These are phyloP conservation scores for Pyracantha coccinea DNA, from an alignment of 331 rosid species.

Conservation along the genomic window DNA sequence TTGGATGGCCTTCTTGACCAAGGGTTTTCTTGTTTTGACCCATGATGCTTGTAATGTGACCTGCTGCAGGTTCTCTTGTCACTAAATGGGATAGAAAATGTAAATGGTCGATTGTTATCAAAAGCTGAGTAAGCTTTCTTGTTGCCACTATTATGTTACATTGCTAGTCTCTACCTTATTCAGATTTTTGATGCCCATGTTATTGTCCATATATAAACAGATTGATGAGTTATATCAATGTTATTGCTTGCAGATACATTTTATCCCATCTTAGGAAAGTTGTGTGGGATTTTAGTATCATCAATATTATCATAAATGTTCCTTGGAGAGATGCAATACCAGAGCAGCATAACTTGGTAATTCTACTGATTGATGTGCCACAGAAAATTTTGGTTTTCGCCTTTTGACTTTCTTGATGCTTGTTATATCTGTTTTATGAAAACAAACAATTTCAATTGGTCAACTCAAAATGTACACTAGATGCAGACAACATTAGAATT, in stretches of 20 bases:
- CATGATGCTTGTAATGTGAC: background rate
- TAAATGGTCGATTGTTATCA: constrained; percentile 46
- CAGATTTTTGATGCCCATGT: background rate
- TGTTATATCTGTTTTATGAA: background rate
- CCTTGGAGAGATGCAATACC: constrained; percentile 50
- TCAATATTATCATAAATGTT: constrained; percentile 38
- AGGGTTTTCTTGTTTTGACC: background rate
- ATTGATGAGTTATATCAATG: background rate
- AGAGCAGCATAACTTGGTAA: constrained; percentile 57
- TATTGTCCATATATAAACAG: background rate
- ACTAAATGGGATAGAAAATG: constrained; percentile 59
- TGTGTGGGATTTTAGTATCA: constrained; percentile 61
- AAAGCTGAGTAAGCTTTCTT: constrained; percentile 68
- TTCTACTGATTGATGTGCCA: background rate
- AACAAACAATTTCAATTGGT: background rate
- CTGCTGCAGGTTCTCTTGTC: constrained; percentile 64
- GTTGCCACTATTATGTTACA: constrained; percentile 3
- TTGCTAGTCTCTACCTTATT: background rate
- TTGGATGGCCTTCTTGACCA: background rate
- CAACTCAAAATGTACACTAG: background rate
- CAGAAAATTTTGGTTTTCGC: background rate
- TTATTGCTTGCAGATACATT: constrained; percentile 52
- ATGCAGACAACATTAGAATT: background rate
- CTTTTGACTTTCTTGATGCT: background rate
- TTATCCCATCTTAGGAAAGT: constrained; percentile 50